phyloP scores from a whole-genome alignment of 2,329 filamentous ascomycete species.

The Cladosporium colombiae region DNA sequence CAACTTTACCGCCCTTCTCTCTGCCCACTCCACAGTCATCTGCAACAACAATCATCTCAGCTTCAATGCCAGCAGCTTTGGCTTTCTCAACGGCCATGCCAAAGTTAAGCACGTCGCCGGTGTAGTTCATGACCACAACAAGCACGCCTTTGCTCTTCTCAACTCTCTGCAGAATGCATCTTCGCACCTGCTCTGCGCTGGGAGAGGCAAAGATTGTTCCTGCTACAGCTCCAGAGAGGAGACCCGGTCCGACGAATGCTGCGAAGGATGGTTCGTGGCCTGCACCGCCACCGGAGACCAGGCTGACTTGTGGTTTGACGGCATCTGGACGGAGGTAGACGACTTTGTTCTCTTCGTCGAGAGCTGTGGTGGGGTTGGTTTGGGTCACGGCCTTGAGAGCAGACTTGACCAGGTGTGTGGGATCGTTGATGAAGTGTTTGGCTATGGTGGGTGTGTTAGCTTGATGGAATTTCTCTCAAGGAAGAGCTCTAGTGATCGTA shows the following conservation, averaged over 20 bases:
- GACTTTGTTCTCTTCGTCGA: constrained; percentile 80
- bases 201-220: constrained; percentile 86
- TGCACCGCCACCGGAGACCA: constrained; percentile 85
- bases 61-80: constrained; percentile 71
- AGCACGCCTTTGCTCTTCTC: constrained; percentile 72
- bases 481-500: background rate
- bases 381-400: constrained; percentile 76
- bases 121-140: constrained; percentile 85
- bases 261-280: constrained; percentile 90
- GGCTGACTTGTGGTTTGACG: constrained; percentile 64
- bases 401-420: constrained; percentile 72
- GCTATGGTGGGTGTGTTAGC: constrained; percentile 23
- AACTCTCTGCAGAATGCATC: constrained; percentile 72
- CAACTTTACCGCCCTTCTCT: constrained; percentile 83
- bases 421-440: constrained; percentile 90
- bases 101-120: constrained; percentile 75
- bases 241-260: constrained; percentile 77
- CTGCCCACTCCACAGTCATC: constrained; percentile 91
- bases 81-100: constrained; percentile 93
- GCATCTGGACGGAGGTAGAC: constrained; percentile 69
- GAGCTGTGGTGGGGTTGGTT: constrained; percentile 79
- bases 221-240: constrained; percentile 79
- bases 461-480: background rate
- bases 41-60: constrained; percentile 87
- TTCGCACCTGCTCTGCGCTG: constrained; percentile 77